Percentiles rank a stretch among this genome's conserved stretches.
These are phyloP conservation scores for Bryoerythrophyllum caledonicum DNA, from an alignment of 225 moss, liverwort and hornwort species.

Conservation along the genomic window DNA sequence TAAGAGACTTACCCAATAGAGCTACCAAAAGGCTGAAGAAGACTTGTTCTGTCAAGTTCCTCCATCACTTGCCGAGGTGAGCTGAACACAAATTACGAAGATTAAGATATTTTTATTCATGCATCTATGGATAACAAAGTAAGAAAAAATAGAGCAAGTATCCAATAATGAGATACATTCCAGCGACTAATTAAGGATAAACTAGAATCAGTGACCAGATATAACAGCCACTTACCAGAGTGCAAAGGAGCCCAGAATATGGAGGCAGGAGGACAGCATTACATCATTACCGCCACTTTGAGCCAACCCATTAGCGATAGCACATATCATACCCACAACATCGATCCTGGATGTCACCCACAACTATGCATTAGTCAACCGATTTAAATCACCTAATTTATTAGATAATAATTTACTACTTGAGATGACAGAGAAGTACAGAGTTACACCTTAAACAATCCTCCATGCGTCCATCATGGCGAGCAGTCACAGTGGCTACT, in stretches of 20 bases:
- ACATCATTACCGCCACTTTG: constrained; percentile 70
- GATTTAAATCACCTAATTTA: background rate
- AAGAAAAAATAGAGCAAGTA: background rate
- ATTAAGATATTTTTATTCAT: background rate
- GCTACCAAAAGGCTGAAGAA: constrained; percentile 78
- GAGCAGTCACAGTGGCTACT: constrained; percentile 65
- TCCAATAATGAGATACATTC: background rate
- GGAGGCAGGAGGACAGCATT: constrained; percentile 80
- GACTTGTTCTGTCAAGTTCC: constrained; percentile 79
- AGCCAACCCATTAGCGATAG: constrained; percentile 74
- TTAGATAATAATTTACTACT: background rate
- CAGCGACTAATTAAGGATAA: background rate
- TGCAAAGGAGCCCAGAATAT: constrained; percentile 82
- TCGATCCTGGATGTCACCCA: constrained; percentile 64
- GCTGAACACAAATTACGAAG: constrained; percentile 46
- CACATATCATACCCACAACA: constrained; percentile 87
- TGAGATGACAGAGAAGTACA: background rate
- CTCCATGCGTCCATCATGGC: constrained; percentile 83
- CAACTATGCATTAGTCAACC: constrained; percentile 17
- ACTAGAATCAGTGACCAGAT: constrained; percentile 15
- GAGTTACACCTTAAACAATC: constrained; percentile 65
- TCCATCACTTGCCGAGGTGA: constrained; percentile 77
- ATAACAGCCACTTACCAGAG: constrained; percentile 53
- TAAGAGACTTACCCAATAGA: constrained; percentile 55
- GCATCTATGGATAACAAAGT: background rate